Evolutionary conservation across 495 filamentous ascomycete genomes (phyloP), one percentile per base, ranked within the genome.

Genomic region (Penicillium argentinense): DNA sequence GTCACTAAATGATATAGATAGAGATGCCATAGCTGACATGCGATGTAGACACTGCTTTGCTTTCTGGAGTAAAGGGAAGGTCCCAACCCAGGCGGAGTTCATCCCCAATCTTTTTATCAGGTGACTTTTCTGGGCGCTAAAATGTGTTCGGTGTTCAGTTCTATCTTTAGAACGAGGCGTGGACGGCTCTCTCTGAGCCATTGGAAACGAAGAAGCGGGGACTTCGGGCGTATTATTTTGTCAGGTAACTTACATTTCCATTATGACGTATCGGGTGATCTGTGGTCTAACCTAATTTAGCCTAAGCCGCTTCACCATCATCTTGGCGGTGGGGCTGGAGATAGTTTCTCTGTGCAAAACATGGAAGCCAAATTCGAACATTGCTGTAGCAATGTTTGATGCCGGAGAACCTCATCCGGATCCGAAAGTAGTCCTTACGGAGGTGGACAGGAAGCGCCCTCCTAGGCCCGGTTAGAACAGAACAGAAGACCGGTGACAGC

Each of bases 111-210:
- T 32, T 32, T 13, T 14, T 32, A 32, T 32, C 29, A 32, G 5
- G 29, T 32, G 29, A 32, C 29, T n/a, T 12, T 32, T 32, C 29
- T 4, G 1, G 3, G 29, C 29, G 29, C 29, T 32, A 32, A 32
- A 32, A 32, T n/a, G n/a, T n/a, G n/a, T n/a, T n/a, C n/a, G n/a
- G n/a, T 32, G 29, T 32, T 32, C 29, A 32, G 16, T 32, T 32
- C 29, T 32, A 32, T 32, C 29, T 32, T 32, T 32, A 9, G 29
- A 32, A 12, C 29, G 16, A 32, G 6, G 29, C 16, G 6, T 12
- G 11, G 29, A 12, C 11, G 29, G 29, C 29, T 32, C 3, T 32
- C 11, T 32, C 29, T 32, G 11, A 12, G 29, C 29, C 29, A 32
- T 32, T 32, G 12, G 11, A 32, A 32, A 32, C 29, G 29, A 32